Evolutionary conservation across 129 eudicot genomes (phyloP).

Genomic region (Flaveria ramosissima): DNA sequence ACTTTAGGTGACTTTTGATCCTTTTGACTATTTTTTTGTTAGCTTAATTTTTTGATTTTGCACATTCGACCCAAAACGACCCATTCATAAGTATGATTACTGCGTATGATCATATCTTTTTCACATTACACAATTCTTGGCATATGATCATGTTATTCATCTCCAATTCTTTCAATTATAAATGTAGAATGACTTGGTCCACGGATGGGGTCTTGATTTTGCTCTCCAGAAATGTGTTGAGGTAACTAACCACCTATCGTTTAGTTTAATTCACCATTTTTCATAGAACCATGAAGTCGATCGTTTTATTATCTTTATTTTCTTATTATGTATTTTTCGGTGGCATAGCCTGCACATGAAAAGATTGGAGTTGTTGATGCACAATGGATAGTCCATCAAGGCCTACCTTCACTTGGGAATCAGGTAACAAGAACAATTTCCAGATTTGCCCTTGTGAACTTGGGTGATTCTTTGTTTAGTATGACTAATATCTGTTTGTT

Average conservation of each 20-base stretch:
- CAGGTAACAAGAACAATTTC: conserved; percentile 52
- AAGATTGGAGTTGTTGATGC: conserved; percentile 97
- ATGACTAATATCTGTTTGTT: conserved; percentile 9
- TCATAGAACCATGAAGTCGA: background rate
- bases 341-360: conserved; percentile 72
- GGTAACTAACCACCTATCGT: conserved; percentile 42
- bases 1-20: background rate
- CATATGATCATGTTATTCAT: background rate
- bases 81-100: background rate
- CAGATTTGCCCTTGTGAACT: conserved; percentile 19
- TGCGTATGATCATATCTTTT: conserved; percentile 1
- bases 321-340: background rate
- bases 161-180: conserved; percentile 12
- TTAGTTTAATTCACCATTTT: background rate
- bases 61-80: background rate
- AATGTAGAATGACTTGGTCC: conserved; percentile 90
- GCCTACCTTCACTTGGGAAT: conserved; percentile 78
- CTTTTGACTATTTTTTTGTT: background rate
- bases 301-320: background rate
- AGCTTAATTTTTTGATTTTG: background rate
- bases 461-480: conserved; percentile 1
- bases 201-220: conserved; percentile 97
- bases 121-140: conserved; percentile 18
- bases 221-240: conserved; percentile 80
- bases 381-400: conserved; percentile 90